These are phyloP conservation scores for Phytophthora pisi DNA, from an alignment of 352 stramenopile genomes.

Conservation along the genomic window DNA sequence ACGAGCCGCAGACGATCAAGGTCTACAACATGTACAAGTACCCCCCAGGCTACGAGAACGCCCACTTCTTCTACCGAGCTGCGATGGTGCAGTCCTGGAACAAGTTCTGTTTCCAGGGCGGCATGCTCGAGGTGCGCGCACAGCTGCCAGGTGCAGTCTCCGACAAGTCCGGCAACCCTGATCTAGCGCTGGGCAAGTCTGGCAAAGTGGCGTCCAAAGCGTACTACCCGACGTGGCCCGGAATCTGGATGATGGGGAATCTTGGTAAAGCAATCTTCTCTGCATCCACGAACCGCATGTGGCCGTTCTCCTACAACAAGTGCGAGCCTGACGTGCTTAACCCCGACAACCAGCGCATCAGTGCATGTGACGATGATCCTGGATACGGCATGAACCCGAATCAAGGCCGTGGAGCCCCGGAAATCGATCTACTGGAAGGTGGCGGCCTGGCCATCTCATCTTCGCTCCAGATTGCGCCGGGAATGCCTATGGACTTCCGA, in stretches of 20 bases:
- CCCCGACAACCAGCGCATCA: constrained; percentile 50
- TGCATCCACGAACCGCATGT: constrained; percentile 90
- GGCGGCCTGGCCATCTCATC: constrained; percentile 82
- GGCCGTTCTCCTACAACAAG: constrained; percentile 93
- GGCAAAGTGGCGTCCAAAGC: constrained; percentile 59
- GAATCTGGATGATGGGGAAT: constrained; percentile 95
- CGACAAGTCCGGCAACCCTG: constrained; percentile 49
- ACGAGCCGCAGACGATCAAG: constrained; percentile 47
- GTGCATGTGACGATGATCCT: constrained; percentile 86
- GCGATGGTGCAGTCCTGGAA: constrained; percentile 92
- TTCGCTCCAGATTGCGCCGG: constrained; percentile 88
- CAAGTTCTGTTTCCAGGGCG: constrained; percentile 93
- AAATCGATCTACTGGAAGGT: constrained; percentile 95
- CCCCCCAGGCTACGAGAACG: constrained; percentile 51
- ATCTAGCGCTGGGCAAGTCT: constrained; percentile 39
- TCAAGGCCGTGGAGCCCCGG: constrained; percentile 85
- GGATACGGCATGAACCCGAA: constrained; percentile 90
- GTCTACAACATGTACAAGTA: constrained; percentile 67
- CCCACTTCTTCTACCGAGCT: constrained; percentile 55
- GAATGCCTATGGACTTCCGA: constrained; percentile 65
- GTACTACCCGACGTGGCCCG: constrained; percentile 86
- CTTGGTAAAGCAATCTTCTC: constrained; percentile 93
- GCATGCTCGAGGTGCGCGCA: constrained; percentile 89
- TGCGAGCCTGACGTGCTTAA: constrained; percentile 71
- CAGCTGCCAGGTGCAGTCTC: constrained; percentile 88